Evolutionary conservation across 495 filamentous ascomycete genomes (phyloP), one percentile per base, ranked within the genome.

Genomic region (Cercophora scortea): DNA sequence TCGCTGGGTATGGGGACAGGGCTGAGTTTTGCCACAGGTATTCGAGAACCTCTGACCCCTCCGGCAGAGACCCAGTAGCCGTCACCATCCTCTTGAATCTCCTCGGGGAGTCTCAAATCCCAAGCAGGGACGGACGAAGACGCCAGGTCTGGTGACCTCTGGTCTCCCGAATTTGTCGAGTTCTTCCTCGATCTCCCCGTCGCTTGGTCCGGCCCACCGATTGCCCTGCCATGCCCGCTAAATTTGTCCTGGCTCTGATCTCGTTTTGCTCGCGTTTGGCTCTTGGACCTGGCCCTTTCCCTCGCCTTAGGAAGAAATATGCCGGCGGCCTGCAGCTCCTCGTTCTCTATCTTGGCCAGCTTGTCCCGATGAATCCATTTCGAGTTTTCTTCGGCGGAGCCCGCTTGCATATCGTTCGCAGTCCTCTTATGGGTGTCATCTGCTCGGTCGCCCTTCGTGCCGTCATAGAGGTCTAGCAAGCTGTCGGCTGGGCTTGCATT

Each of bases 361-460:
- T 97, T 98, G 68, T 98, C 93, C 18, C 93, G 79, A 65, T 98
- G 91, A 52, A 98, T 97, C 93, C 93, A 97, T 65, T 85, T 82
- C 45, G 85, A 85, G 56, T 77, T 74, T 39, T 87, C 84, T 32
- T 76, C 71, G 42, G 81, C 55, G 34, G 32, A n/a, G 8, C 47
- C 47, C 16, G 49, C 42, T 16, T 35, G 18, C 19, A 40, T 32
- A 13, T 58, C 59, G n/a, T 42, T 42, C 3, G 46, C 50, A 7
- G 47, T 46, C 19, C 47, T 60, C 45, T 52, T 57, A 19, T 34
- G 45, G 1, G 54, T n/a, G 1, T 57, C 59, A 25, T 57, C 58
- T 7, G 18, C 11, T 2, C 52, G 42, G 5, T 57, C 55, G 13
- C 49, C 51, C 32, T 51, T 58, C 10, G 40, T 55, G 33, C 72